phyloP scores from a whole-genome alignment of 768 basidiomycete genomes.

The Infundibulicybe gibba region DNA sequence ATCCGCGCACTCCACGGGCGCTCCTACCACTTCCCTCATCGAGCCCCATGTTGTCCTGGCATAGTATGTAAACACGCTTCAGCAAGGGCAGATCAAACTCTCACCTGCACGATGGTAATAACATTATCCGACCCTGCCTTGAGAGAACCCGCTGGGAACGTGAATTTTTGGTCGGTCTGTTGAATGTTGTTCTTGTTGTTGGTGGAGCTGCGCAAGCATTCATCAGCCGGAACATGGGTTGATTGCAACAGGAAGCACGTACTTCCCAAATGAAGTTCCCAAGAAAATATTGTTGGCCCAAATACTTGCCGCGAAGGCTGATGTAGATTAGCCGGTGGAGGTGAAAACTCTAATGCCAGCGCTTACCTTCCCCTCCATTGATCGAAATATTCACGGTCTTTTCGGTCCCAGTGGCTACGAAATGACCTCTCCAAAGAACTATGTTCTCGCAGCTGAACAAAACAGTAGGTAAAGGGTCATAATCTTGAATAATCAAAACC shows the following conservation, averaged over 20 bases:
- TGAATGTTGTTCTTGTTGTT: slow-evolving; percentile 58
- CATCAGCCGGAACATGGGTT: background rate
- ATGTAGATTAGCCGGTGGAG: slow-evolving; percentile 1
- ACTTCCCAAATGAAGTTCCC: slow-evolving; percentile 74
- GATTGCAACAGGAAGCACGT: slow-evolving; percentile 13
- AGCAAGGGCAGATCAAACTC: slow-evolving; percentile 2
- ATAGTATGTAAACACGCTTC: background rate
- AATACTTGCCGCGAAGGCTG: slow-evolving; percentile 79
- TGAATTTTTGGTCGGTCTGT: slow-evolving; percentile 66
- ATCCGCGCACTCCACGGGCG: slow-evolving; percentile 77
- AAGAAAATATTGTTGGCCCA: slow-evolving; percentile 77
- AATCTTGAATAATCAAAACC: slow-evolving; percentile 18
- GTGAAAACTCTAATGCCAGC: background rate
- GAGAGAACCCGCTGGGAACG: slow-evolving; percentile 57
- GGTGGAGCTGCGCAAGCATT: slow-evolving; percentile 45
- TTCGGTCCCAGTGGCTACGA: slow-evolving; percentile 55
- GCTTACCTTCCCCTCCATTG: slow-evolving; percentile 72
- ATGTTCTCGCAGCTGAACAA: slow-evolving; percentile 72
- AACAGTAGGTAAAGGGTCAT: background rate
- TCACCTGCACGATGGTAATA: slow-evolving; percentile 71
- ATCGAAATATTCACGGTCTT: slow-evolving; percentile 71
- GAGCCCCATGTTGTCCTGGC: slow-evolving; percentile 76
- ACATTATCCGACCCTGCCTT: slow-evolving; percentile 59
- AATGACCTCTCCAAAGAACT: slow-evolving; percentile 82
- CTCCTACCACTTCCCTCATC: slow-evolving; percentile 64